phyloP scores from a whole-genome alignment of 139 green algal genomes.

The Chlorella sp. region DNA sequence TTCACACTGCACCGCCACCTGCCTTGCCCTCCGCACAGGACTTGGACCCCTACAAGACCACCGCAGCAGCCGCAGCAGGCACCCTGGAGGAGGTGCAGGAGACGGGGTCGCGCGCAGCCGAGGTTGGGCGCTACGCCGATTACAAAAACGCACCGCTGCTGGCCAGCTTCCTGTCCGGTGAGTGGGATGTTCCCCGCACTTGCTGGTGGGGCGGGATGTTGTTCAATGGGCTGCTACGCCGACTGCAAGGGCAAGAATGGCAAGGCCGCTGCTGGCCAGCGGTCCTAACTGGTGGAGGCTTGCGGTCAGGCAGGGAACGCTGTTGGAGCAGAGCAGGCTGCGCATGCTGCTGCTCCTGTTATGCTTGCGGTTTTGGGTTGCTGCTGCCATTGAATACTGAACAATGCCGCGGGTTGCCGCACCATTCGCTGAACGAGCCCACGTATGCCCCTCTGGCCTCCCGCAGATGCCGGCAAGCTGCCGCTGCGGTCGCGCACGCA shows the following conservation, averaged over 20 bases:
- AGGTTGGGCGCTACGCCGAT: conserved; percentile 27
- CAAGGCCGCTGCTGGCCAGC: neutral
- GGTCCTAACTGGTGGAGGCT: neutral
- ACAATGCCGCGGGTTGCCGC: neutral
- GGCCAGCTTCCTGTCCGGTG: conserved; percentile 26
- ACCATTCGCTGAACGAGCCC: neutral
- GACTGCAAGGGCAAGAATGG: neutral
- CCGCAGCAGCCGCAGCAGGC: neutral
- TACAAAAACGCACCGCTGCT: conserved; percentile 49
- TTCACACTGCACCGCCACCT: too few relatives aligned
- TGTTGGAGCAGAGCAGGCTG: too few relatives aligned
- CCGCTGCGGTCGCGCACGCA: conserved; percentile 14
- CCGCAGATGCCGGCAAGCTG: conserved; percentile 38
- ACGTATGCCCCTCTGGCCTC: neutral
- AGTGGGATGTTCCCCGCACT: too few relatives aligned
- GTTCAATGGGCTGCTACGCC: neutral
- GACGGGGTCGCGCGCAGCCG: neutral
- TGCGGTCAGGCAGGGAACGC: neutral
- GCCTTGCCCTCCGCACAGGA: conserved; percentile 15
- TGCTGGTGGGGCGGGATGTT: neutral
- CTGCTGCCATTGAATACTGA: too few relatives aligned
- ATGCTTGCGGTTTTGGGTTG: too few relatives aligned
- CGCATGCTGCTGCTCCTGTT: neutral
- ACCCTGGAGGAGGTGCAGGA: neutral
- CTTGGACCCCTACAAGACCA: conserved; percentile 41